Evolutionary conservation across 108 stramenopile genomes (phyloP).

Genomic region (Bacterosira constricta): DNA sequence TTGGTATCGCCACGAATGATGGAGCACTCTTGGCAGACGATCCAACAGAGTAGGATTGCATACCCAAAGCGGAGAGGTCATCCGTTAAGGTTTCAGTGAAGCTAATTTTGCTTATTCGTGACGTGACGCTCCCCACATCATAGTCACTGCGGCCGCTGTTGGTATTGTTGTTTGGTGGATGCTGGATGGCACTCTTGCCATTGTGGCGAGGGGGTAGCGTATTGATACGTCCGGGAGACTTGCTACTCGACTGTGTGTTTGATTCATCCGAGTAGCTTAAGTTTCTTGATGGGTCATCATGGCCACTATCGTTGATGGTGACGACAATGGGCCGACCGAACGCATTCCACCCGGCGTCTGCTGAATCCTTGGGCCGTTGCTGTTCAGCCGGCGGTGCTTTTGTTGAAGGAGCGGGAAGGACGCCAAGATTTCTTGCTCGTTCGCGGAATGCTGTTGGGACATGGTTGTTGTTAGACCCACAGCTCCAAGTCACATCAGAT

Average conservation of each 20-base stretch:
- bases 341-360: neutral
- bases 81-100: conserved; percentile 22
- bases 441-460: neutral
- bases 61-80: conserved; percentile 10
- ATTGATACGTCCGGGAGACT: neutral
- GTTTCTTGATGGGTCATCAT: neutral
- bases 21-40: conserved; percentile 18
- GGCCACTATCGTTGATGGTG: neutral
- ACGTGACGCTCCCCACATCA: conserved; percentile 16
- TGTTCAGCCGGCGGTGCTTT: neutral
- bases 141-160: conserved; percentile 6
- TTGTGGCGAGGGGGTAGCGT: neutral
- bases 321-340: neutral
- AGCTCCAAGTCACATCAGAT: conserved; percentile 11
- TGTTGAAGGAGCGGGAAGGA: neutral
- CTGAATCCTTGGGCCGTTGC: neutral
- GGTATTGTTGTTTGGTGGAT: neutral
- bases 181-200: neutral
- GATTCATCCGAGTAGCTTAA: conserved; percentile 19
- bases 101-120: conserved; percentile 27
- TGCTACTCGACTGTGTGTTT: neutral
- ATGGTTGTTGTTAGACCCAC: neutral
- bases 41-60: conserved; percentile 1
- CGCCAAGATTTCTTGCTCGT: neutral
- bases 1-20: conserved; percentile 23